Conservation (phyloP, 2,329 filamentous ascomycete genomes). For the Lojkania enalia region DNA sequence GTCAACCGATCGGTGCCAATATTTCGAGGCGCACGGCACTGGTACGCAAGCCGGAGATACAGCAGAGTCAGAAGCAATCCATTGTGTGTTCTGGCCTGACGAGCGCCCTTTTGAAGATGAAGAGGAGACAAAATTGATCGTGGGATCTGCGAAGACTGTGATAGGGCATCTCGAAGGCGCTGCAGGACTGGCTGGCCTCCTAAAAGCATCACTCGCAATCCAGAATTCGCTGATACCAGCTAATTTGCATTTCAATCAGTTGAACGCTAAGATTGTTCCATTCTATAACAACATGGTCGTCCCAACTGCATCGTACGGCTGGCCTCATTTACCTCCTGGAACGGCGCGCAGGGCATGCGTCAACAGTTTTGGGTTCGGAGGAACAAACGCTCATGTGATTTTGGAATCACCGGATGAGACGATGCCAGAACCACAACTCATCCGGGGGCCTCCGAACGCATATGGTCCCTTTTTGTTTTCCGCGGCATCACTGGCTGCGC, state of each 20-base stretch:
- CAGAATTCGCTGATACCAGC: conserved; percentile 37
- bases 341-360: conserved; percentile 16
- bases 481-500: conserved; percentile 5
- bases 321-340: conserved; percentile 9
- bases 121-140: conserved; percentile 9
- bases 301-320: conserved; percentile 6
- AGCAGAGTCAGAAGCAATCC: conserved; percentile 26
- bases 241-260: conserved; percentile 18
- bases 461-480: conserved; percentile 15
- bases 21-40: conserved; percentile 48
- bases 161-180: conserved; percentile 48
- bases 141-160: conserved; percentile 38
- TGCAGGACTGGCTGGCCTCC: conserved; percentile 38
- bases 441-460: neutral
- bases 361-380: conserved; percentile 32
- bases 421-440: neutral
- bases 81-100: conserved; percentile 13
- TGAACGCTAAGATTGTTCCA: conserved; percentile 11
- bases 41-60: conserved; percentile 44
- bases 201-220: conserved; percentile 43
- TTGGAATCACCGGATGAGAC: conserved; percentile 14
- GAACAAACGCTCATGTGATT: conserved; percentile 29
- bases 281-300: conserved; percentile 10
- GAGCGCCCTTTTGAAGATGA: conserved; percentile 5
- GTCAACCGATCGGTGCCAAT: conserved; percentile 24